phyloP scores from a whole-genome alignment of 2,329 filamentous ascomycete species.

The Arthrinium phaeospermum region DNA sequence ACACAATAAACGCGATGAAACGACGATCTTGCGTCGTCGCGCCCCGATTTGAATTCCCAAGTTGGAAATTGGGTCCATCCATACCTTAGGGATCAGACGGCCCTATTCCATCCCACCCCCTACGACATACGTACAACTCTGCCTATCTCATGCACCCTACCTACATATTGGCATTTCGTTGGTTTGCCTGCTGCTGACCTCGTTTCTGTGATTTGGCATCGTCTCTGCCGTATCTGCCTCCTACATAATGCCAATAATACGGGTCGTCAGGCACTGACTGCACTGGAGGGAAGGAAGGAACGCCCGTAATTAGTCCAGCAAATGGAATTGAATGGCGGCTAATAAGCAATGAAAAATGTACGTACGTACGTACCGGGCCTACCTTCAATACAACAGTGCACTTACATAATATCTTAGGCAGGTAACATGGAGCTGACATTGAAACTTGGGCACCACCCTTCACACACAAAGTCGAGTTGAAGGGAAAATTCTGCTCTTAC shows the following conservation, averaged over 20 bases:
- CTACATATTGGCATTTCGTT: constrained; percentile 3
- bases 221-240: background rate
- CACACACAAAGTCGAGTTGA: background rate
- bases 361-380: background rate
- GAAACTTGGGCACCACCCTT: background rate
- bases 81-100: background rate
- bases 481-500: background rate
- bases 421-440: background rate
- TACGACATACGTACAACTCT: background rate
- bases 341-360: background rate
- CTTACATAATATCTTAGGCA: constrained; percentile 3
- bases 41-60: background rate
- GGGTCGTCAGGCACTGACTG: background rate
- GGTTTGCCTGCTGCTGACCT: background rate
- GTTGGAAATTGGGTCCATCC: constrained; percentile 1
- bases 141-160: background rate
- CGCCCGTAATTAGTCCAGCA: background rate
- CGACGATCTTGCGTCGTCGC: constrained; percentile 11
- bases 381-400: background rate
- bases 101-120: background rate
- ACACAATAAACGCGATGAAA: constrained; percentile 5
- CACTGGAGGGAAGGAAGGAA: background rate
- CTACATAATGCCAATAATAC: background rate
- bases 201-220: background rate
- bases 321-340: background rate